These are phyloP conservation scores for Leucocoprinus leucothites DNA, from an alignment of 768 basidiomycete species.

Conservation along the genomic window DNA sequence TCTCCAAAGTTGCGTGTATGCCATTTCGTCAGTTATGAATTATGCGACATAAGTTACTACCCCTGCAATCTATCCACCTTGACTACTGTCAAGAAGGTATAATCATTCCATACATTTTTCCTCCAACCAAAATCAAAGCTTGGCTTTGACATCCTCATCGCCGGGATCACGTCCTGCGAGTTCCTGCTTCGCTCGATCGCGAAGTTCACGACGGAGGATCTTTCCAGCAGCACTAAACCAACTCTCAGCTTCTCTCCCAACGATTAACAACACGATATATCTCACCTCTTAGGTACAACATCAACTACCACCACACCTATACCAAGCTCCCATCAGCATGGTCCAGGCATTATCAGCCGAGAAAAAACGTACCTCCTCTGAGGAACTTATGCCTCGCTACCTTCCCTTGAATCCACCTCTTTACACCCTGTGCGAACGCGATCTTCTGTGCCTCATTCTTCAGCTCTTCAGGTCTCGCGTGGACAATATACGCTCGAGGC, in stretches of 20 bases:
- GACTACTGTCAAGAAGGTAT: not conserved
- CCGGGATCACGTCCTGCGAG: conserved; percentile 36
- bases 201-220: conserved; percentile 76
- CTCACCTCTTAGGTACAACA: conserved; percentile 66
- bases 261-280: not conserved
- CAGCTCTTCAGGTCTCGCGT: conserved; percentile 34
- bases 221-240: conserved; percentile 74
- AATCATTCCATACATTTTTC: not conserved
- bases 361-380: conserved; percentile 74
- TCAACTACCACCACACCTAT: conserved; percentile 62
- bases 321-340: conserved; percentile 34
- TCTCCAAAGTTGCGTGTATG: no score
- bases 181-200: conserved; percentile 64
- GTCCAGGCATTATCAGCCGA: conserved; percentile 61
- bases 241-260: not conserved
- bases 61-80: no score
- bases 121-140: conserved; percentile 23
- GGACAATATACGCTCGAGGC: conserved; percentile 73
- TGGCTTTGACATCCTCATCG: conserved; percentile 27
- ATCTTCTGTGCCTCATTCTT: conserved; percentile 32
- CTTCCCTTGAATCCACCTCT: conserved; percentile 62
- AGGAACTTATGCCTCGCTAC: conserved; percentile 76
- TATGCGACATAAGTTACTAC: no score
- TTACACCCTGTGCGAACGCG: conserved; percentile 49
- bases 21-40: no score